Evolutionary conservation across 2,329 filamentous ascomycete genomes (phyloP), one percentile per base, ranked within the genome.

Genomic region (Colletotrichum sp.): DNA sequence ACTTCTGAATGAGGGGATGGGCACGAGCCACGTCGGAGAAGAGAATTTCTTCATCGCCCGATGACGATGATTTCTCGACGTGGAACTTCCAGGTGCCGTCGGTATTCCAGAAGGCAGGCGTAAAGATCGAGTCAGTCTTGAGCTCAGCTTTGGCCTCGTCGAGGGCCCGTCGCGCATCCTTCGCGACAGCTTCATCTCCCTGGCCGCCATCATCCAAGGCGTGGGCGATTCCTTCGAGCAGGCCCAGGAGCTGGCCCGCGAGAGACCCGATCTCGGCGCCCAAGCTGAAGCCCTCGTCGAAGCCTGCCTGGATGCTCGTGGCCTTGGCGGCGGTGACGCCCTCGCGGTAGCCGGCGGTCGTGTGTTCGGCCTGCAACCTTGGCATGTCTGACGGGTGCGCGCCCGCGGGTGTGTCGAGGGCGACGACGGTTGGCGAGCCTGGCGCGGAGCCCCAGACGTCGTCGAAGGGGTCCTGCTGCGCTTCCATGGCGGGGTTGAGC

Each of bases 291-390:
- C 96, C 96, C 78, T 96, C 95, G 83, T 99, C 97, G 82, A 99
- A 99, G 0, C 96, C 96, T 16, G 89, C 89, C 85, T 99, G 97
- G 30, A 98, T 92, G 80, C 92, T 94, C 64, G 89, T 86, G 30
- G 91, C 91, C 83, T 99, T 99, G 36, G 94, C 94, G 5, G 87
- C 88, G 0, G 93, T 90, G 69, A 99, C 91, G 60, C 96, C 97
- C 81, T 98, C 96, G 75, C 96, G 93, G 85, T 99, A 99, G 24
- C 97, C 97, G 52, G 95, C 93, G 9, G 95, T 98, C 68, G 92
- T 90, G 83, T 98, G 95, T 71, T 94, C 93, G 57, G 92, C 90
- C 80, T 94, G 92, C 18, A 98, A 90, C 28, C 94, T 92, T 24
- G 90, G 92, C 67, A 97, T 90, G 80, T 98, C 96, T 81, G 88